These are phyloP conservation scores for Rusavskia elegans DNA, from an alignment of 495 filamentous ascomycete species.

Conservation along the genomic window DNA sequence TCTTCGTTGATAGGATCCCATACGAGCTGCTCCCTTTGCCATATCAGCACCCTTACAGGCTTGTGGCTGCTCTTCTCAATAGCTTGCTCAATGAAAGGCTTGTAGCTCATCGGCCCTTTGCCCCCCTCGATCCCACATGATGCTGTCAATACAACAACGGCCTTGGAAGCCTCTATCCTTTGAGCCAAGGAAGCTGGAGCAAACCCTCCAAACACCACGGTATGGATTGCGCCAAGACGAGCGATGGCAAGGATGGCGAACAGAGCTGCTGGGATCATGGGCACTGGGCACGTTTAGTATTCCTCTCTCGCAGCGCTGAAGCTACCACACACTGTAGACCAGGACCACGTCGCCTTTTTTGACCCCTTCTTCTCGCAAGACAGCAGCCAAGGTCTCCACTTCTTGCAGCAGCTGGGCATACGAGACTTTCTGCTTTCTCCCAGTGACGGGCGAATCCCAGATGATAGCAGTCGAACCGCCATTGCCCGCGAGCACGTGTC, in stretches of 20 bases:
- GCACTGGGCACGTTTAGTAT: conserved; percentile 41
- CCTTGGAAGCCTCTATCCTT: conserved; percentile 67
- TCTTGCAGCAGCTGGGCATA: conserved; percentile 67
- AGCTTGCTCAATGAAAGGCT: conserved; percentile 54
- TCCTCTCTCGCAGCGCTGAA: background rate
- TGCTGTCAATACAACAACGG: conserved; percentile 66
- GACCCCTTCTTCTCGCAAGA: conserved; percentile 69
- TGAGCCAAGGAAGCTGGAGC: conserved; percentile 69
- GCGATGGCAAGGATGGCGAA: conserved; percentile 70
- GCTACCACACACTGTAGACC: conserved; percentile 58
- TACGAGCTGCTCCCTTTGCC: conserved; percentile 58
- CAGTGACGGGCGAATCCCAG: conserved; percentile 78
- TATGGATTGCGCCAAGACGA: conserved; percentile 75
- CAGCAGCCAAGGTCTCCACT: conserved; percentile 69
- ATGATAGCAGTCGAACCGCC: conserved; percentile 62
- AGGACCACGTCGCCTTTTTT: conserved; percentile 80
- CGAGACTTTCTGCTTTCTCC: conserved; percentile 51
- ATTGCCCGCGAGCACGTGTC: conserved; percentile 62
- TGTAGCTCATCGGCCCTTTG: conserved; percentile 59
- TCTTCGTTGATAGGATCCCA: conserved; percentile 53
- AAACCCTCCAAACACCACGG: conserved; percentile 88
- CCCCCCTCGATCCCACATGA: conserved; percentile 84
- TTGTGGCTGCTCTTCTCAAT: conserved; percentile 41
- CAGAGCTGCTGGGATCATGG: conserved; percentile 83
- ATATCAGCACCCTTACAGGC: conserved; percentile 53